These are phyloP conservation scores for Kockiozyma suomiensis DNA, from an alignment of 805 yeast genomes.

Conservation along the genomic window DNA sequence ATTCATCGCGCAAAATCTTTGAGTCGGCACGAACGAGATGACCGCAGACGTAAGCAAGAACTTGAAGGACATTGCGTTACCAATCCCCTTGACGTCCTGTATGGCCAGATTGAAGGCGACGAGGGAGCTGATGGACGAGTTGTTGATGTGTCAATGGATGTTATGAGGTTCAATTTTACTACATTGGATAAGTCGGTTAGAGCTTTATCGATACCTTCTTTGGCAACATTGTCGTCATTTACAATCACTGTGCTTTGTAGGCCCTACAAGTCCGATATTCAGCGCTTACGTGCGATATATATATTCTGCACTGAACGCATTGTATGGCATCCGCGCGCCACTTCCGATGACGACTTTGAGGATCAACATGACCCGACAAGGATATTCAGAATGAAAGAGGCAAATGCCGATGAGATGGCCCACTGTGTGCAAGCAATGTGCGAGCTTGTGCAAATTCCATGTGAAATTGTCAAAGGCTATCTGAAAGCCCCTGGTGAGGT, in stretches of 20 bases:
- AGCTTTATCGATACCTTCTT: constrained; percentile 28
- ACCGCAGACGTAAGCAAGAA: constrained; percentile 63
- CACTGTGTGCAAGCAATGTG: constrained; percentile 75
- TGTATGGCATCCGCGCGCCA: constrained; percentile 43
- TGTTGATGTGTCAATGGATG: constrained; percentile 28
- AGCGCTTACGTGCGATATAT: constrained; percentile 66
- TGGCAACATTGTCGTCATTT: constrained; percentile 57
- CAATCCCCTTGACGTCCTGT: constrained; percentile 53
- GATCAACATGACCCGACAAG: constrained; percentile 35
- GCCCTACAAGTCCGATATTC: constrained; percentile 56
- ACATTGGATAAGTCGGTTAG: constrained; percentile 30
- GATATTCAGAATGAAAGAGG: constrained; percentile 52
- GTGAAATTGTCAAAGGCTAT: constrained; percentile 80
- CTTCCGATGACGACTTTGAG: constrained; percentile 35
- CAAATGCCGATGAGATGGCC: constrained; percentile 71
- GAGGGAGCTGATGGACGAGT: constrained; percentile 35
- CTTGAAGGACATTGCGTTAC: constrained; percentile 61
- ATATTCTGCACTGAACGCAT: constrained; percentile 64
- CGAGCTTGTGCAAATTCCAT: constrained; percentile 65
- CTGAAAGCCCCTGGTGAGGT: constrained; percentile 74
- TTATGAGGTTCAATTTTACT: constrained; percentile 19
- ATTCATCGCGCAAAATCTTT: constrained; percentile 73
- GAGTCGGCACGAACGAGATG: constrained; percentile 66
- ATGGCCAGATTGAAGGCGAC: constrained; percentile 34
- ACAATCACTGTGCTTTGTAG: constrained; percentile 56